These are phyloP conservation scores for Globisporangium barbulae DNA, from an alignment of 352 stramenopile genomes.

Conservation along the genomic window DNA sequence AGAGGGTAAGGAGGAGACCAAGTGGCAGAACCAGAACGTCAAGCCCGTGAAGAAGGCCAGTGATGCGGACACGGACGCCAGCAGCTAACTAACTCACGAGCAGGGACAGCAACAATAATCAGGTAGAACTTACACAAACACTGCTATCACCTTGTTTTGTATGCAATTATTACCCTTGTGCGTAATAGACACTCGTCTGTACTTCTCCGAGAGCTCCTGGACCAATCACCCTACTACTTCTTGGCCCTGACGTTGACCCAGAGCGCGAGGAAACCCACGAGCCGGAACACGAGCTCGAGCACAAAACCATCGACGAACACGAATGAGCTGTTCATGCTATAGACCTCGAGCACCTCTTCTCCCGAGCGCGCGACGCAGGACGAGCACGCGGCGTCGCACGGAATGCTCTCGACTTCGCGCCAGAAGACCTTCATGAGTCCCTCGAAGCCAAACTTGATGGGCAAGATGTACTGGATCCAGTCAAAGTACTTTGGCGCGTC, in stretches of 20 bases:
- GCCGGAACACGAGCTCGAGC: constrained; percentile 32
- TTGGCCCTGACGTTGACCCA: constrained; percentile 22
- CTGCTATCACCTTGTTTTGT: neutral
- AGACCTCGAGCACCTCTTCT: constrained; percentile 36
- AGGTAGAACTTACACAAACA: neutral
- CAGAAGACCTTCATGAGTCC: constrained; percentile 46
- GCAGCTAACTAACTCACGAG: neutral
- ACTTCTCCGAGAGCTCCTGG: neutral
- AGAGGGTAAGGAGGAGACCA: constrained; percentile 74
- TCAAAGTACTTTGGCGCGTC: constrained; percentile 40
- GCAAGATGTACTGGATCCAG: constrained; percentile 60
- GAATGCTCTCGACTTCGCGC: constrained; percentile 28
- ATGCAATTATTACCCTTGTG: neutral
- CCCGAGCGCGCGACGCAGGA: constrained; percentile 1
- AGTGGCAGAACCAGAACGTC: constrained; percentile 78
- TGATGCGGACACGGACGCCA: constrained; percentile 9
- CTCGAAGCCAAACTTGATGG: constrained; percentile 52
- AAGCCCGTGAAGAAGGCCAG: constrained; percentile 27
- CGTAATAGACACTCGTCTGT: neutral
- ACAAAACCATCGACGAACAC: constrained; percentile 22
- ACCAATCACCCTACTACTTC: neutral
- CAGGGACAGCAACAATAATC: neutral
- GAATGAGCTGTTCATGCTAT: constrained; percentile 32
- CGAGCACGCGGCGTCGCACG: constrained; percentile 18
- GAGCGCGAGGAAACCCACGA: constrained; percentile 32